phyloP scores from a whole-genome alignment of 257 asterid genomes.

The Capsicum pubescens region DNA sequence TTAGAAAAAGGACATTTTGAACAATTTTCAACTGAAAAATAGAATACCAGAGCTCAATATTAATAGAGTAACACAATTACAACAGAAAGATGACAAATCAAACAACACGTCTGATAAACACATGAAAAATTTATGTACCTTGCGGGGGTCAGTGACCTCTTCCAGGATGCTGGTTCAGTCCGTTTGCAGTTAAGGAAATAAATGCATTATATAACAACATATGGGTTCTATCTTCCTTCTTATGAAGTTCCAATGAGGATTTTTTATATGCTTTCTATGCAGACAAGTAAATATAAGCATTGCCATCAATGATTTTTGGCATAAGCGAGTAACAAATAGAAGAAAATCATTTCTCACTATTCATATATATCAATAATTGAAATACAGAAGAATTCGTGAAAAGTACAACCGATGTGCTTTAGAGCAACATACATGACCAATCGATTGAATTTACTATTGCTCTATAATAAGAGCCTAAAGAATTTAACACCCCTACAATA shows the following conservation, averaged over 20 bases:
- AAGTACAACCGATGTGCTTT: slow-evolving; percentile 35
- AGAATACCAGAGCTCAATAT: background rate
- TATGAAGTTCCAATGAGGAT: slow-evolving; percentile 6
- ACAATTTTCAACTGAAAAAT: background rate
- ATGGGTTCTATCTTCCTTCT: background rate
- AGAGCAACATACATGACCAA: slow-evolving; percentile 31
- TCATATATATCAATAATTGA: slow-evolving; percentile 33
- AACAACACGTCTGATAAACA: background rate
- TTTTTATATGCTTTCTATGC: background rate
- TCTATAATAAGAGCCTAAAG: slow-evolving; percentile 34
- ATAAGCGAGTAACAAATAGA: slow-evolving; percentile 20
- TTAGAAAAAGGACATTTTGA: background rate
- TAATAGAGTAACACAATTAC: background rate
- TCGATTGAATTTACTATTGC: slow-evolving; percentile 22
- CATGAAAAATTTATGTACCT: background rate
- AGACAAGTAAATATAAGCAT: slow-evolving; percentile 24
- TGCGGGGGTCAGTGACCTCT: background rate
- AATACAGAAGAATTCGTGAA: slow-evolving; percentile 34
- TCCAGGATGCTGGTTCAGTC: slow-evolving; percentile 2
- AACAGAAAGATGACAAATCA: background rate
- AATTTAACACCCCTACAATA: slow-evolving; percentile 37
- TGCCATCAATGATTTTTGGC: slow-evolving; percentile 17
- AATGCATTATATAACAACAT: background rate
- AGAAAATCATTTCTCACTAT: slow-evolving; percentile 28
- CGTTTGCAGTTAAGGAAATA: background rate